These are phyloP conservation scores for Petrea volubilis DNA, from an alignment of 257 asterid genomes.

Conservation along the genomic window DNA sequence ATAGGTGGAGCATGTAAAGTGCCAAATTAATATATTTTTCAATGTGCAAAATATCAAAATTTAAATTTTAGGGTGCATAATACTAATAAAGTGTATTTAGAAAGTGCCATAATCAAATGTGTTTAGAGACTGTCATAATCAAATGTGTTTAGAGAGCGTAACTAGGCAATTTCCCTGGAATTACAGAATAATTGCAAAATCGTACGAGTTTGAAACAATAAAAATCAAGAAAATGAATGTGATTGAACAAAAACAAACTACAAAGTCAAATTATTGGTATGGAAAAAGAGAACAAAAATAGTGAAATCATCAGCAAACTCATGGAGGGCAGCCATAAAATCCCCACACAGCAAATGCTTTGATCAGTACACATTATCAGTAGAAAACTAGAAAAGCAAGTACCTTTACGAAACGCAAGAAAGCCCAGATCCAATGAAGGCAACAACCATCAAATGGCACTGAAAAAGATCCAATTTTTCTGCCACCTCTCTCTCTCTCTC, in stretches of 20 bases:
- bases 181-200: neutral
- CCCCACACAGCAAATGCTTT: neutral
- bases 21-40: too few species aligned
- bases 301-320: neutral
- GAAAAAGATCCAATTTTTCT: slow-evolving; percentile 40
- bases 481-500: neutral
- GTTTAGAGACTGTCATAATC: too few species aligned
- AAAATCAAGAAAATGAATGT: slow-evolving; percentile 19
- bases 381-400: slow-evolving; percentile 10
- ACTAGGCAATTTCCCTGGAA: too few species aligned
- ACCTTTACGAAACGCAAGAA: slow-evolving; percentile 34
- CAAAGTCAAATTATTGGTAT: slow-evolving; percentile 9
- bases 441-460: slow-evolving; percentile 18
- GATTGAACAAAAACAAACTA: slow-evolving; percentile 7
- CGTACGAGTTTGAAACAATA: neutral
- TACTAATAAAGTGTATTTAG: too few species aligned
- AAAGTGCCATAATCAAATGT: too few species aligned
- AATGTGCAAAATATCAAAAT: too few species aligned
- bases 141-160: too few species aligned
- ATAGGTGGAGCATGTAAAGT: too few species aligned
- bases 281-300: slow-evolving; percentile 13
- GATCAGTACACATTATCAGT: neutral
- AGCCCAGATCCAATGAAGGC: slow-evolving; percentile 50
- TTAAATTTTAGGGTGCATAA: too few species aligned
- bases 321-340: slow-evolving; percentile 13